These are phyloP conservation scores for Ananas comosus DNA, from an alignment of 176 grass and related monocot species.

Conservation along the genomic window DNA sequence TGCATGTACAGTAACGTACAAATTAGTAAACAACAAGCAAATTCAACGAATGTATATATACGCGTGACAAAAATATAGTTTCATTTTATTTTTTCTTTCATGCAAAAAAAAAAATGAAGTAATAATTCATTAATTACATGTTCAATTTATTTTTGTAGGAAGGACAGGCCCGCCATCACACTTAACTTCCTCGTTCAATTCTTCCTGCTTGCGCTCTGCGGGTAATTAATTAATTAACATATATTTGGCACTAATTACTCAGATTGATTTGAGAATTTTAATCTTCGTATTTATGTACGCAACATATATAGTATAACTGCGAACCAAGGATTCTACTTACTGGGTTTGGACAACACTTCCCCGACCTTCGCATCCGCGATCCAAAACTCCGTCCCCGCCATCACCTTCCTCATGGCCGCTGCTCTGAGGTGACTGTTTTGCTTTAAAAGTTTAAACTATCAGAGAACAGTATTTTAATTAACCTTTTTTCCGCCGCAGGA, in stretches of 20 bases:
- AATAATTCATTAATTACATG: no score
- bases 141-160: conserved; percentile 29
- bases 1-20: neutral
- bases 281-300: neutral
- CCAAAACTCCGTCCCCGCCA: conserved; percentile 93
- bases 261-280: neutral
- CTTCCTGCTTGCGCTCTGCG: conserved; percentile 88
- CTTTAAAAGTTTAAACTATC: neutral
- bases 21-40: no score
- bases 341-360: conserved; percentile 85
- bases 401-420: conserved; percentile 97
- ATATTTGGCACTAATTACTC: neutral
- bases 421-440: conserved; percentile 31
- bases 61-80: no score
- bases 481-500: conserved; percentile 20
- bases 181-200: conserved; percentile 66
- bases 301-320: conserved; percentile 51
- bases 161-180: conserved; percentile 66
- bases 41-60: no score
- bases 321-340: conserved; percentile 94
- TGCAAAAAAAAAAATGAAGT: no score
- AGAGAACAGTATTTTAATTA: neutral
- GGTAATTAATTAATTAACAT: conserved; percentile 25
- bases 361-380: conserved; percentile 95
- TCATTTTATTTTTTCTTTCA: neutral